phyloP scores from a whole-genome alignment of 176 grass and related monocot species.

The Areca catechu region DNA sequence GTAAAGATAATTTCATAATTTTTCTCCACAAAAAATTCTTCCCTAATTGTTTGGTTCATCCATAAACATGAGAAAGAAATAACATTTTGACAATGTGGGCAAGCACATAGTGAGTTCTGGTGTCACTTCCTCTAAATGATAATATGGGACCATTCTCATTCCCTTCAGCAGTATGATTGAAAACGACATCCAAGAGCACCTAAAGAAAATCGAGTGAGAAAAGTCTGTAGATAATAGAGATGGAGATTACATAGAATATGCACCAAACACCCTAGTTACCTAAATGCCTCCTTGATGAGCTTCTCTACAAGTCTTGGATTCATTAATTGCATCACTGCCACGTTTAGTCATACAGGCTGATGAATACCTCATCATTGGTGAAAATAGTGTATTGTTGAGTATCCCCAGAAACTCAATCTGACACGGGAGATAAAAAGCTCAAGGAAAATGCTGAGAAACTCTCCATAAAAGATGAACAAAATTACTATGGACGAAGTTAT shows the following conservation, averaged over 20 bases:
- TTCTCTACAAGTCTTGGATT: no score
- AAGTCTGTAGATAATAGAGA: neutral
- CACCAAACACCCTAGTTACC: no score
- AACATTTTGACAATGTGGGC: conserved; percentile 6
- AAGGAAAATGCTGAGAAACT: conserved; percentile 12
- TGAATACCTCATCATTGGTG: no score
- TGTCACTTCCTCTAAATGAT: conserved; percentile 90
- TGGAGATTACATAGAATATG: no score
- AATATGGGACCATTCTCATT: conserved; percentile 92
- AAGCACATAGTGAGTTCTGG: conserved; percentile 92
- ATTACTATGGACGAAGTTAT: no score
- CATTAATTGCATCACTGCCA: no score
- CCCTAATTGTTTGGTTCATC: no score
- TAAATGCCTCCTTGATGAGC: no score
- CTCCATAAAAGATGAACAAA: neutral
- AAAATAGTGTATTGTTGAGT: conserved; percentile 32
- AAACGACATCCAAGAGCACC: conserved; percentile 92
- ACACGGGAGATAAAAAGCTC: conserved; percentile 2
- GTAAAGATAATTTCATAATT: no score
- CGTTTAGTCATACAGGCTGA: no score
- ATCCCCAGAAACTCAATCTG: conserved; percentile 97
- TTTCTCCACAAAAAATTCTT: no score
- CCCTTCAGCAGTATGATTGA: conserved; percentile 97
- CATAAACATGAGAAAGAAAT: conserved; percentile 12
- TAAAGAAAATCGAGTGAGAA: conserved; percentile 14